phyloP scores from a whole-genome alignment of 1,284 basidiomycete genomes.

The Puccinia polysora region DNA sequence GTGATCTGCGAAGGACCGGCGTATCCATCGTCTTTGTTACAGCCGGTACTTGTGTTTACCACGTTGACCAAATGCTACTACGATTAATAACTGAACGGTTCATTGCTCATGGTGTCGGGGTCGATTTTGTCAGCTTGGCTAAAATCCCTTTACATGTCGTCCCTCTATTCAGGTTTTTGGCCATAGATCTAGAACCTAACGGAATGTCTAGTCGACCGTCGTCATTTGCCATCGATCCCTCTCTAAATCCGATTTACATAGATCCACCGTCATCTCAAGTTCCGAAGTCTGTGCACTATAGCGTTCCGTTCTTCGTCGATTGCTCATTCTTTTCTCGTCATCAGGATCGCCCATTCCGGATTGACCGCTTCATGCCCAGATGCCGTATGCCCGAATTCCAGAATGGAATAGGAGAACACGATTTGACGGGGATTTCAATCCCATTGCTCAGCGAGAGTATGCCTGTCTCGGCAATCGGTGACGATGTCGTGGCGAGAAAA shows the following conservation, averaged over 20 bases:
- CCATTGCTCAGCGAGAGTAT: slow-evolving; percentile 60
- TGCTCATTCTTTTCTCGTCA: slow-evolving; percentile 78
- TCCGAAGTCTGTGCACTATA: slow-evolving; percentile 50
- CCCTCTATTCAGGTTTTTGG: slow-evolving; percentile 52
- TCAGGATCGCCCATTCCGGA: slow-evolving; percentile 76
- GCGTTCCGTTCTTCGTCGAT: slow-evolving; percentile 62
- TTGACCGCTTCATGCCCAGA: slow-evolving; percentile 81
- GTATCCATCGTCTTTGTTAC: slow-evolving; percentile 78
- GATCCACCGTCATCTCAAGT: slow-evolving; percentile 48
- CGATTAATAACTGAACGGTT: slow-evolving; percentile 91
- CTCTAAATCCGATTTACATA: slow-evolving; percentile 45
- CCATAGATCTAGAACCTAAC: slow-evolving; percentile 33
- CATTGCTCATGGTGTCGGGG: slow-evolving; percentile 84
- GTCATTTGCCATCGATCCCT: slow-evolving; percentile 25
- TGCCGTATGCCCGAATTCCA: slow-evolving; percentile 92
- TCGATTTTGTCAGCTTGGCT: slow-evolving; percentile 83
- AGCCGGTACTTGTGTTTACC: slow-evolving; percentile 89
- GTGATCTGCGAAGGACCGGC: slow-evolving; percentile 89
- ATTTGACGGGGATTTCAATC: slow-evolving; percentile 77
- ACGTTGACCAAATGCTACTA: slow-evolving; percentile 82
- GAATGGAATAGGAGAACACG: slow-evolving; percentile 81
- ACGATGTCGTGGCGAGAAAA: slow-evolving; percentile 27
- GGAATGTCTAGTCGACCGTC: slow-evolving; percentile 4
- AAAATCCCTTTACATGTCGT: slow-evolving; percentile 88
- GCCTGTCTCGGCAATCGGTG: slow-evolving; percentile 42